phyloP scores from a whole-genome alignment of 78 protist species.

The Protostelium mycophagum region DNA sequence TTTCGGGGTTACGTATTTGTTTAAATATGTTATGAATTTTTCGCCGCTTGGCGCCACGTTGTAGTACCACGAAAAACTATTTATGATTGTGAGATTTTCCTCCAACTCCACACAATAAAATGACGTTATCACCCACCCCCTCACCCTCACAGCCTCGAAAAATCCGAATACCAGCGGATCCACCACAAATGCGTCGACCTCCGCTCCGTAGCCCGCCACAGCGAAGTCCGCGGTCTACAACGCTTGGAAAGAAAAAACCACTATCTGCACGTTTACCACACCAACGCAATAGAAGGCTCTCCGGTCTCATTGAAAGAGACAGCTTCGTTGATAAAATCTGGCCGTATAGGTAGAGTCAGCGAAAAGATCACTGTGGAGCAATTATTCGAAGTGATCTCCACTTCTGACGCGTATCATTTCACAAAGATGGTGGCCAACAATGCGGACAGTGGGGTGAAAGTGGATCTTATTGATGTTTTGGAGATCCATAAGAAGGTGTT shows the following conservation, averaged over 20 bases:
- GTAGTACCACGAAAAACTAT: too few relatives aligned
- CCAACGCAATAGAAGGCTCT: neutral
- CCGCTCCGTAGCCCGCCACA: neutral
- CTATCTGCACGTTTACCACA: neutral
- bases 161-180: neutral
- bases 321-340: neutral
- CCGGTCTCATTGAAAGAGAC: neutral
- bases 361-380: neutral
- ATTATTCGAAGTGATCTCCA: neutral
- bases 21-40: too few relatives aligned
- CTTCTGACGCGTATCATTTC: neutral
- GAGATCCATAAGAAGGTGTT: neutral
- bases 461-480: neutral
- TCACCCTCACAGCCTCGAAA: neutral
- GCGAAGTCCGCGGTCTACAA: neutral
- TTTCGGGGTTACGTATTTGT: too few relatives aligned
- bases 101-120: too few relatives aligned
- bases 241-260: neutral
- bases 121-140: neutral
- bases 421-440: neutral
- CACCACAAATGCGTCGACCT: neutral
- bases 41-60: too few relatives aligned
- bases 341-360: neutral
- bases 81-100: too few relatives aligned
- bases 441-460: neutral